Evolutionary conservation across 495 filamentous ascomycete genomes (phyloP).

Genomic region (Daldinia concentrica): DNA sequence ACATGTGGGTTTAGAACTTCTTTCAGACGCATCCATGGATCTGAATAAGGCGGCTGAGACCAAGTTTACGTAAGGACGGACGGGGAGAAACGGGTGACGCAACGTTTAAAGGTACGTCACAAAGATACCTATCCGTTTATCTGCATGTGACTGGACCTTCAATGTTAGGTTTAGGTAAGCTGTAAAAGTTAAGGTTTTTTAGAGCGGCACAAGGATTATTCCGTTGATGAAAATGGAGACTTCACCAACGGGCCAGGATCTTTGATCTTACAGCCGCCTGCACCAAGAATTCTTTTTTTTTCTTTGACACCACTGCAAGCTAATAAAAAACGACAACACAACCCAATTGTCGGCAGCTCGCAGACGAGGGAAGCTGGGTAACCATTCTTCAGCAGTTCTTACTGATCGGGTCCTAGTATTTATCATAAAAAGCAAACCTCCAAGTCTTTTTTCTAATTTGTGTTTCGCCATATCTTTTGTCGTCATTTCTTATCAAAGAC

Average conservation of each 20-base stretch:
- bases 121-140: background rate
- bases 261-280: conserved; percentile 36
- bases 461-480: conserved; percentile 10
- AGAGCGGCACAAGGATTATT: conserved; percentile 31
- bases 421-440: background rate
- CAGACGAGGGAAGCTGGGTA: conserved; percentile 28
- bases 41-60: conserved; percentile 4
- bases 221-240: conserved; percentile 30
- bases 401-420: background rate
- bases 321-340: conserved; percentile 25
- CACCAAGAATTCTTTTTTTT: conserved; percentile 43
- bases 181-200: background rate
- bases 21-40: background rate
- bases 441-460: conserved; percentile 1
- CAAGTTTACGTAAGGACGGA: conserved; percentile 14
- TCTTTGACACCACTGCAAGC: conserved; percentile 27
- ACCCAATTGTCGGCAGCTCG: conserved; percentile 32
- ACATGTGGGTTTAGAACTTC: background rate
- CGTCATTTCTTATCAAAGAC: conserved; percentile 27
- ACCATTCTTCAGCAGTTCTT: conserved; percentile 5
- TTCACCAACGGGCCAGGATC: conserved; percentile 34
- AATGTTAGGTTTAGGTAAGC: background rate
- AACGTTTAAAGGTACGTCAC: conserved; percentile 6
- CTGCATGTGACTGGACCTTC: background rate
- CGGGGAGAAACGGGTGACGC: conserved; percentile 9